phyloP scores from a whole-genome alignment of 2,329 filamentous ascomycete genomes.

The Thermomyces lanuginosus region DNA sequence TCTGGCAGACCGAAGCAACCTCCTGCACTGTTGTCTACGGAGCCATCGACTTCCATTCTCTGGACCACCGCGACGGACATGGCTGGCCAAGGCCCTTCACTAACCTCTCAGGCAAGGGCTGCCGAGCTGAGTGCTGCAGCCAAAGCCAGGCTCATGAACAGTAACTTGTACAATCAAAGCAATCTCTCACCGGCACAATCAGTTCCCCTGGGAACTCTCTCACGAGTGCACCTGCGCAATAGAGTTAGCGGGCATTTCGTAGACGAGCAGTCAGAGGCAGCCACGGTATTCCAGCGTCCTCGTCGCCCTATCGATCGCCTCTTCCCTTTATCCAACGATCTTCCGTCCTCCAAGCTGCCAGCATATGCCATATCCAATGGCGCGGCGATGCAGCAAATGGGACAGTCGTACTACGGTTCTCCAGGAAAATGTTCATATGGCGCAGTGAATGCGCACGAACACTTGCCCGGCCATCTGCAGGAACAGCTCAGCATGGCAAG shows the following conservation, averaged over 20 bases:
- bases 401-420: too few relatives aligned
- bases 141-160: constrained; percentile 5
- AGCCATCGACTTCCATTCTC: constrained; percentile 1
- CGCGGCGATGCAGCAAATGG: too few relatives aligned
- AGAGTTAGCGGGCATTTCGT: constrained; percentile 10
- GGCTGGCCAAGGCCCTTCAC: constrained; percentile 5
- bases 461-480: too few relatives aligned
- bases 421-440: too few relatives aligned
- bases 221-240: constrained; percentile 8
- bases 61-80: constrained; percentile 2
- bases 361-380: too few relatives aligned
- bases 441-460: too few relatives aligned
- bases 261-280: constrained; percentile 7
- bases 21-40: background rate
- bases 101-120: constrained; percentile 8
- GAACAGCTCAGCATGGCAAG: too few relatives aligned
- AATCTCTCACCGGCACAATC: constrained; percentile 12
- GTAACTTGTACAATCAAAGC: constrained; percentile 10
- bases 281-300: constrained; percentile 2
- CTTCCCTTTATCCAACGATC: too few relatives aligned
- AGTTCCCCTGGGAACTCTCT: constrained; percentile 11
- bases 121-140: constrained; percentile 8
- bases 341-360: too few relatives aligned
- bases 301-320: constrained; percentile 6
- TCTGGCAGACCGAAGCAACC: background rate